Conservation (phyloP, 257 asterid species). For the Galeopsis tetrahit region DNA sequence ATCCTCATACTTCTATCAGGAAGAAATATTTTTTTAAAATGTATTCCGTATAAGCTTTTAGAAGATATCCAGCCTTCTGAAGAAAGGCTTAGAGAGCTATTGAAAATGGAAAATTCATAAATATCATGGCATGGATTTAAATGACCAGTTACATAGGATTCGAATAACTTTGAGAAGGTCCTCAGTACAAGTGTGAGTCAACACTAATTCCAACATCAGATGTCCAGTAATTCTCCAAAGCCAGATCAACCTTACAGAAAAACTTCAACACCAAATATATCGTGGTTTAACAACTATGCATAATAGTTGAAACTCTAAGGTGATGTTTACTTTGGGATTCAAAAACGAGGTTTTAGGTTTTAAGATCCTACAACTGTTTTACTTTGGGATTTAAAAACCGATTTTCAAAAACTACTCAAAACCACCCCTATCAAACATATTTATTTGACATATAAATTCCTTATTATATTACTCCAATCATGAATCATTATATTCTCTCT, state of each 20-base stretch:
- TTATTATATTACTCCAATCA: too few species aligned
- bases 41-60: conserved; percentile 17
- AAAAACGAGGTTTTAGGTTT: too few species aligned
- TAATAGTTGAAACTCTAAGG: background rate
- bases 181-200: background rate
- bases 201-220: conserved; percentile 14
- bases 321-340: too few species aligned
- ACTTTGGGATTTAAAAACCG: too few species aligned
- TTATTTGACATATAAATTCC: too few species aligned
- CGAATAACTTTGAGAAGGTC: background rate
- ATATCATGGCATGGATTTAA: background rate
- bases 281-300: conserved; percentile 8
- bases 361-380: too few species aligned
- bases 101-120: background rate
- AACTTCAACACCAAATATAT: background rate
- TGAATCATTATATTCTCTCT: too few species aligned
- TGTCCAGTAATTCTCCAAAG: background rate
- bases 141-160: background rate
- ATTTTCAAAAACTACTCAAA: too few species aligned
- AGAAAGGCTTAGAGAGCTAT: background rate
- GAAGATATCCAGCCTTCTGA: background rate
- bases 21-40: conserved; percentile 15
- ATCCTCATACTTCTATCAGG: conserved; percentile 4
- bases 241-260: background rate
- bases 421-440: too few species aligned